Percentiles rank a stretch among this genome's conserved stretches.
phyloP scores from a whole-genome alignment of 306 rosid species.

The Fragaria ananassa region DNA sequence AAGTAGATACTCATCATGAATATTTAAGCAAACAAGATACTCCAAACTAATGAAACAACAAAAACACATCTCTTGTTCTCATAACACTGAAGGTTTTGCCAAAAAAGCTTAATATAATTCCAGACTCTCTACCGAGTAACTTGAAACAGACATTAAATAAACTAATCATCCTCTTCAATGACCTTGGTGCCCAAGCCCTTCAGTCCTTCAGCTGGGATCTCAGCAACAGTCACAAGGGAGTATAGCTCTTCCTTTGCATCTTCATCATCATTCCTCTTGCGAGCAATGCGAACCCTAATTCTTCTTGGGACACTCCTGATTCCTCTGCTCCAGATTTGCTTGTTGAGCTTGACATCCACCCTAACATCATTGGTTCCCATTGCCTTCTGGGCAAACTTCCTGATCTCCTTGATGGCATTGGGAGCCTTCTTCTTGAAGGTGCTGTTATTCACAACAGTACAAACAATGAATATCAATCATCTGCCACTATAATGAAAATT shows the following conservation, averaged over 20 bases:
- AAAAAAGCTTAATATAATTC: constrained; percentile 25
- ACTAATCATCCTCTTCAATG: constrained; percentile 82
- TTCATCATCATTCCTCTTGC: constrained; percentile 94
- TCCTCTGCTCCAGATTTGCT: constrained; percentile 89
- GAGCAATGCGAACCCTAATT: constrained; percentile 88
- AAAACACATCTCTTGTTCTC: constrained; percentile 10
- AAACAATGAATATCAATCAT: not conserved
- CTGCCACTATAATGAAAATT: not conserved
- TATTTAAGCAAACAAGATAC: constrained; percentile 15
- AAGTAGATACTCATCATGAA: not conserved
- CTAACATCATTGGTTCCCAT: constrained; percentile 94
- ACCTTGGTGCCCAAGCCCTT: constrained; percentile 84
- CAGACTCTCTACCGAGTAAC: constrained; percentile 6
- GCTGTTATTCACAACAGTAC: constrained; percentile 34
- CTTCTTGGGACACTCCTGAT: constrained; percentile 96
- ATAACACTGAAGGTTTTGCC: constrained; percentile 12
- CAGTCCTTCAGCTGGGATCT: constrained; percentile 76
- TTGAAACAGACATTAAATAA: constrained; percentile 17
- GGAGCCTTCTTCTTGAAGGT: constrained; percentile 99
- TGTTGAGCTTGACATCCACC: constrained; percentile 91
- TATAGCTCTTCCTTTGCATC: constrained; percentile 96
- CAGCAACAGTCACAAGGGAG: constrained; percentile 89
- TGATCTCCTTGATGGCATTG: constrained; percentile 87
- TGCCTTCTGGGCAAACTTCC: constrained; percentile 84
- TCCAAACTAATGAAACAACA: constrained; percentile 20